Conservation (phyloP, 352 stramenopile genomes). For the Phytophthora uliginosa region DNA sequence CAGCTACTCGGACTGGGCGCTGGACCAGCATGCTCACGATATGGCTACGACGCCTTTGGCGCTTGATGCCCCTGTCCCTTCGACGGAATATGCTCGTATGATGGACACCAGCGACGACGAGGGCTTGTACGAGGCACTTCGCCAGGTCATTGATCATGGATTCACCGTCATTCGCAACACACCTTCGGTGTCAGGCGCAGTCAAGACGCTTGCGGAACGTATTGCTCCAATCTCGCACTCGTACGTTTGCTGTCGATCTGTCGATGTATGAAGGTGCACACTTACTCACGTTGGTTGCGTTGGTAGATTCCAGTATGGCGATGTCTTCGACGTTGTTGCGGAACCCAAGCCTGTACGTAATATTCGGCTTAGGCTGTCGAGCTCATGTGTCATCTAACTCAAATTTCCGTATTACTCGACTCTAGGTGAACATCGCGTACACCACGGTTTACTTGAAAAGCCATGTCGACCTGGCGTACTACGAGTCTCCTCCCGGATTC, state of each 20-base stretch:
- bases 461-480: slow-evolving; percentile 97
- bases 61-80: slow-evolving; percentile 60
- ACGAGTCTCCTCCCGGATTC: slow-evolving; percentile 96
- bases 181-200: slow-evolving; percentile 56
- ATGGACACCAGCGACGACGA: slow-evolving; percentile 73
- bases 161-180: slow-evolving; percentile 84
- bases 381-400: background rate
- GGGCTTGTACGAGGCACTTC: slow-evolving; percentile 74
- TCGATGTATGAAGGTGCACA: background rate
- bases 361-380: background rate
- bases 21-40: slow-evolving; percentile 58
- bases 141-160: slow-evolving; percentile 76
- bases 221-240: slow-evolving; percentile 86
- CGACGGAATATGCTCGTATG: slow-evolving; percentile 70
- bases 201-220: slow-evolving; percentile 82
- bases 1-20: slow-evolving; percentile 70
- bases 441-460: slow-evolving; percentile 91
- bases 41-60: slow-evolving; percentile 60
- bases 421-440: slow-evolving; percentile 96
- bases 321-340: slow-evolving; percentile 87
- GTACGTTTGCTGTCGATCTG: slow-evolving; percentile 44
- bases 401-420: background rate
- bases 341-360: slow-evolving; percentile 79
- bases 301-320: slow-evolving; percentile 84
- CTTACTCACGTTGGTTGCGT: background rate